Evolutionary conservation across 2,329 filamentous ascomycete species (phyloP).

Genomic region (Talaromyces sp.): DNA sequence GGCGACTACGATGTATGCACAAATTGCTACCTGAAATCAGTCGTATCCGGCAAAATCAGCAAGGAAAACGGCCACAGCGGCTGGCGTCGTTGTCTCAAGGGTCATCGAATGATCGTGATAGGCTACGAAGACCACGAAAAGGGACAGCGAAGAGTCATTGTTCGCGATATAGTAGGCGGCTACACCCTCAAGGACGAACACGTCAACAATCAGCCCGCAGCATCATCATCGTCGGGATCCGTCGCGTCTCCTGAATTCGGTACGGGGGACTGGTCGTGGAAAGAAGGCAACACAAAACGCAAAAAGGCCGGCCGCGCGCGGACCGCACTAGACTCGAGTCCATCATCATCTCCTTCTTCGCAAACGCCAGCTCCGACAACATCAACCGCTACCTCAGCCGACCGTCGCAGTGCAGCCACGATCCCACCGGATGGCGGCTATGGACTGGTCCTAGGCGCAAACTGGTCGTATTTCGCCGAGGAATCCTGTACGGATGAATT

Average conservation of each 20-base stretch:
- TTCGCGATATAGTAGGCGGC: conserved; percentile 75
- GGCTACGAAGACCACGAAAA: conserved; percentile 68
- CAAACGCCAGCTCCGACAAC: background rate
- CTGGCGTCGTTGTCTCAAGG: conserved; percentile 76
- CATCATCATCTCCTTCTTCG: background rate
- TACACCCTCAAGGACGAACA: conserved; percentile 60
- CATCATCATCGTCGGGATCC: background rate
- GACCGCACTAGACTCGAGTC: background rate
- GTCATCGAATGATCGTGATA: conserved; percentile 80
- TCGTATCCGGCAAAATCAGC: conserved; percentile 62
- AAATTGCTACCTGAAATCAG: conserved; percentile 69
- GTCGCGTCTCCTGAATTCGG: conserved; percentile 27
- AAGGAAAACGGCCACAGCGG: conserved; percentile 72
- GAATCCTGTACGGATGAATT: conserved; percentile 63
- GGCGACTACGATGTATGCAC: conserved; percentile 89
- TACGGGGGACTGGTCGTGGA: conserved; percentile 43
- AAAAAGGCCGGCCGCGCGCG: conserved; percentile 38
- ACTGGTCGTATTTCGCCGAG: conserved; percentile 76
- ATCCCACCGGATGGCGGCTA: conserved; percentile 76
- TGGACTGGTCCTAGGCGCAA: conserved; percentile 61
- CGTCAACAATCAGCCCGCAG: background rate
- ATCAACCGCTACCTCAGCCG: background rate
- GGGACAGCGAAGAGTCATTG: conserved; percentile 65
- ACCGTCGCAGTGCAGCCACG: conserved; percentile 8
- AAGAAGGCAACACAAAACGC: conserved; percentile 35